phyloP scores from a whole-genome alignment of 2,329 filamentous ascomycete genomes.

The Moelleriella libera region DNA sequence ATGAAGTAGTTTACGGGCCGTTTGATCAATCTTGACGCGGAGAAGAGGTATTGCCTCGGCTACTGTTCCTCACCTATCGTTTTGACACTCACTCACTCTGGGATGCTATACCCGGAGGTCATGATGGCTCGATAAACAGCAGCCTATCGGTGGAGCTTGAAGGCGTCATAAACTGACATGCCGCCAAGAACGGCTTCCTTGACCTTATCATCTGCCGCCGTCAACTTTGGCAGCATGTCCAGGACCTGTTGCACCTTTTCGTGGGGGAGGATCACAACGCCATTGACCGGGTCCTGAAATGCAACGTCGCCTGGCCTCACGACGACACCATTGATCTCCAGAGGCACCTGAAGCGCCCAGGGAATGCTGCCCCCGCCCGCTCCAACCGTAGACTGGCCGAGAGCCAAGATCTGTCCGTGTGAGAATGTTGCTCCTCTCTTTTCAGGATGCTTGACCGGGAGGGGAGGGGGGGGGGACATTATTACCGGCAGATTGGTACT shows the following conservation, averaged over 20 bases:
- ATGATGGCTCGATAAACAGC: neutral
- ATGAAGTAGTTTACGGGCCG: too few relatives aligned
- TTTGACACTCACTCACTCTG: too few relatives aligned
- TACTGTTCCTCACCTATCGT: too few relatives aligned
- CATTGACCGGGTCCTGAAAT: conserved; percentile 56
- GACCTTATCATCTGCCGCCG: conserved; percentile 42
- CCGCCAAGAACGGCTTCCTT: conserved; percentile 50
- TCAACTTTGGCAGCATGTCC: conserved; percentile 38
- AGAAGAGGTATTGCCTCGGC: too few relatives aligned
- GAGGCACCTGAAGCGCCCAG: conserved; percentile 34
- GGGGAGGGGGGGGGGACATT: neutral
- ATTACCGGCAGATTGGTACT: conserved; percentile 38
- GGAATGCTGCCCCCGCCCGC: conserved; percentile 40
- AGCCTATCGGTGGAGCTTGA: conserved; percentile 36
- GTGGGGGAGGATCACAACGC: conserved; percentile 52
- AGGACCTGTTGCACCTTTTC: conserved; percentile 45
- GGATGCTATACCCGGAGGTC: too few relatives aligned
- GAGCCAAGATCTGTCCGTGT: conserved; percentile 35
- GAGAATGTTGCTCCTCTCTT: too few relatives aligned
- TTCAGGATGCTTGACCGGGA: too few relatives aligned
- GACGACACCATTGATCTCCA: conserved; percentile 26
- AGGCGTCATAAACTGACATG: conserved; percentile 50
- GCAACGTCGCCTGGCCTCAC: conserved; percentile 48
- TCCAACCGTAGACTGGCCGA: conserved; percentile 42
- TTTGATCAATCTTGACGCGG: too few relatives aligned